Evolutionary conservation across 768 basidiomycete species (phyloP).

Genomic region (Collybia sp.): DNA sequence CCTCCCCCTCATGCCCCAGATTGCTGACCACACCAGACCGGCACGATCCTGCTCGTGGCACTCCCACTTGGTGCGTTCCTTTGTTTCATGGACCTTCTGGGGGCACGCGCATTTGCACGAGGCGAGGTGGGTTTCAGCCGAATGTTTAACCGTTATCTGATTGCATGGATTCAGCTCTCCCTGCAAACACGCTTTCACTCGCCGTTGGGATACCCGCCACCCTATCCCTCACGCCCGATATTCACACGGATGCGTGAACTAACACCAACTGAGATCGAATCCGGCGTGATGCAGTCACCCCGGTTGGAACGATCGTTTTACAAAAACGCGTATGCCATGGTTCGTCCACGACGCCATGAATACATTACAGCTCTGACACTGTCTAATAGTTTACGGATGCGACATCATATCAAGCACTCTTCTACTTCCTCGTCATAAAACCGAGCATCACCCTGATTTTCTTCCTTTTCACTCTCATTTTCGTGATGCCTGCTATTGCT

Average conservation of each 20-base stretch:
- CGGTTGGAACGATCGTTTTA: constrained; percentile 70
- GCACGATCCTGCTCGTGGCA: constrained; percentile 76
- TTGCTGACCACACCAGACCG: constrained; percentile 40
- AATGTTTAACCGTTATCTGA: neutral
- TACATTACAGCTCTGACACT: neutral
- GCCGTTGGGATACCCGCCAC: constrained; percentile 56
- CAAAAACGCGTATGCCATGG: constrained; percentile 79
- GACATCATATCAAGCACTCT: constrained; percentile 79
- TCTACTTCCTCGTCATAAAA: constrained; percentile 88
- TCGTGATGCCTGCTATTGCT: constrained; percentile 54
- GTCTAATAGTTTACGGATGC: constrained; percentile 66
- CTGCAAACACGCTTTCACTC: constrained; percentile 70
- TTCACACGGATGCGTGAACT: constrained; percentile 61
- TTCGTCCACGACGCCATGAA: constrained; percentile 23
- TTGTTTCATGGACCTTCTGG: constrained; percentile 74
- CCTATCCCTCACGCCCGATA: constrained; percentile 67
- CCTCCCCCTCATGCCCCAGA: neutral
- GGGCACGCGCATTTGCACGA: constrained; percentile 65
- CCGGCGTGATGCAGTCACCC: constrained; percentile 27
- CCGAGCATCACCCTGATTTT: constrained; percentile 72
- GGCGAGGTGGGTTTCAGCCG: constrained; percentile 48
- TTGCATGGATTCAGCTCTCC: constrained; percentile 37
- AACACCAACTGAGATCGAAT: constrained; percentile 45
- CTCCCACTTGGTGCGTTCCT: constrained; percentile 73
- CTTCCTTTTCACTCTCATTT: constrained; percentile 44